These are phyloP conservation scores for Paraphaeosphaeria minitans DNA, from an alignment of 2,329 filamentous ascomycete species.

Conservation along the genomic window DNA sequence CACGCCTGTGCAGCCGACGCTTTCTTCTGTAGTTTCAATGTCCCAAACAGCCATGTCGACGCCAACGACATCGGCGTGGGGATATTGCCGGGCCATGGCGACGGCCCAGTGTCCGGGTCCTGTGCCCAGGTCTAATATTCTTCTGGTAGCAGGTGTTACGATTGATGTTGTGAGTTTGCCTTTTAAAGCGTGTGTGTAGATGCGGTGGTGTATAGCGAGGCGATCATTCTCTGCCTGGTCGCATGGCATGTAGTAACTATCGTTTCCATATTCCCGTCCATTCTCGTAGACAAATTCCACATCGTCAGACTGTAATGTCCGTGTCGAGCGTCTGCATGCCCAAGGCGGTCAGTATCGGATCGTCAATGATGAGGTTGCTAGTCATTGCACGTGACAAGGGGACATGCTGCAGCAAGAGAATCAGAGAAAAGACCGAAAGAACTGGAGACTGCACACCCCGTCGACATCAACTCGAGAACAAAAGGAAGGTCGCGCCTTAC, in stretches of 20 bases:
- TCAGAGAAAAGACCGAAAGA: background rate
- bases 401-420: background rate
- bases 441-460: background rate
- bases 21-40: constrained; percentile 54
- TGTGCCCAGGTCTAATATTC: constrained; percentile 52
- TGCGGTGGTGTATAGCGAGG: constrained; percentile 65
- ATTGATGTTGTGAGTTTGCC: constrained; percentile 45
- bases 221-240: constrained; percentile 69
- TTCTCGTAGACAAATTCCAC: constrained; percentile 65
- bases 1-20: constrained; percentile 30
- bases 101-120: constrained; percentile 58
- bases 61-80: constrained; percentile 55
- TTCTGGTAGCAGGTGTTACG: constrained; percentile 27
- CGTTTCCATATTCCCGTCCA: constrained; percentile 65
- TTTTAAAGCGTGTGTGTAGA: constrained; percentile 56
- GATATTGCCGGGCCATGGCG: constrained; percentile 52
- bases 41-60: constrained; percentile 57
- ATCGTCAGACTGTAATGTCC: constrained; percentile 50
- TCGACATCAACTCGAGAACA: background rate
- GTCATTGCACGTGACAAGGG: background rate
- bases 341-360: background rate
- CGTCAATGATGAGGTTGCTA: background rate
- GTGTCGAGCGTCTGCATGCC: constrained; percentile 38
- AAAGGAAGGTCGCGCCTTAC: constrained; percentile 31
- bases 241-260: constrained; percentile 69